Base-by-base conservation (phyloP, 306 rosid species). In the Erythrophleum fordii region DNA sequence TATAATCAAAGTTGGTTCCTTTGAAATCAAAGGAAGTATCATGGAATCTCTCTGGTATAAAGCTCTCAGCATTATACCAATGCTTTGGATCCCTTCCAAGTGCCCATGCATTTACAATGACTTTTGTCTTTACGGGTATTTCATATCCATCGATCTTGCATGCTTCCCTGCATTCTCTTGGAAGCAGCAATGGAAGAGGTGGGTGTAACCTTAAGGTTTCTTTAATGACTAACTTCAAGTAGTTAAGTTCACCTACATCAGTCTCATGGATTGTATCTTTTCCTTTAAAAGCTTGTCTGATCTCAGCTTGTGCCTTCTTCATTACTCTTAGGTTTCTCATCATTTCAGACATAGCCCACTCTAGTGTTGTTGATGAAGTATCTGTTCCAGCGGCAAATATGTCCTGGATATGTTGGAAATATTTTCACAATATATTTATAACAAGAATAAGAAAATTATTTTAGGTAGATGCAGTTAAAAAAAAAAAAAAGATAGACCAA, bases 161-260 rank as follows among this genome's bases (percentile, higher is more conserved):
- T 18, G 44, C 10, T 69, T 80, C 77, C 8, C 39, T 55, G 67
- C 67, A 53, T 76, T 84, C 82, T 76, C 85, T 76, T 13, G 85
- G 85, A 5, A 76, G 60, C 74, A 84, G 56, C 72, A 80, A 3
- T 25, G 85, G 73, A 65, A 8, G 10, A 9, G 85, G 87, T 2
- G 82, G 84, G 60, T 84, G 82, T 56, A 84, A 56, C 52, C 85
- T 80, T 23, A 84, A 16, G 23, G 82, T 84, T 65, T 84, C 87
- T 77, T 59, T 71, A 17, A 84, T 84, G 0, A 80, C 77, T 25
- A 35, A 56, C 51, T 84, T 80, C 0, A 84, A 39, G 79, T 80
- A 80, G 2, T 25, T 23, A 2, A 84, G 80, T 13, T 77, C 69
- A 25, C 28, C 35, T 1, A 74, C 0, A 31, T 83, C 76, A 3